phyloP scores from a whole-genome alignment of 2,329 filamentous ascomycete species.

The Nothomitra cinnamomea region DNA sequence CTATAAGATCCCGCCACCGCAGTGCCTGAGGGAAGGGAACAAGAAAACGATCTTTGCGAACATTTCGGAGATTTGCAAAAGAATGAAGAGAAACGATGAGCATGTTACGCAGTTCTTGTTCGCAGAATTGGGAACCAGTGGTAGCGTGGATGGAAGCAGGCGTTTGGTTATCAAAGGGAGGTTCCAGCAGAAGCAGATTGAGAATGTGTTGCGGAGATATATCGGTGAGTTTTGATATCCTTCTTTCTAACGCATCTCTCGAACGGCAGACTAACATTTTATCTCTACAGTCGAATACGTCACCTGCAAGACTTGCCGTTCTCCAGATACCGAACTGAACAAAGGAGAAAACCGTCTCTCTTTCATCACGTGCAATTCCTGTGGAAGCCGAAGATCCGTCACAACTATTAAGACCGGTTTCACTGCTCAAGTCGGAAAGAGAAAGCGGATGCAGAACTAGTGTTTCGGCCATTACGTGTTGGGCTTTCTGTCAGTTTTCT shows the following conservation, averaged over 20 bases:
- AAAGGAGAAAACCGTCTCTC: constrained; percentile 98
- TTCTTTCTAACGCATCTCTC: background rate
- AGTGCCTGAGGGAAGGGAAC: constrained; percentile 99
- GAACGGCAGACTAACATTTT: constrained; percentile 8
- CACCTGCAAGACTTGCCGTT: constrained; percentile 96
- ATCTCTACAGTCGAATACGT: constrained; percentile 65
- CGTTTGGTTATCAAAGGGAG: constrained; percentile 97
- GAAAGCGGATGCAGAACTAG: constrained; percentile 85
- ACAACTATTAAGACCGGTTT: constrained; percentile 99
- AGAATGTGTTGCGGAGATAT: constrained; percentile 90
- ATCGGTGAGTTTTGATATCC: constrained; percentile 46
- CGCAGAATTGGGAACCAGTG: constrained; percentile 92
- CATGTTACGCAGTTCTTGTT: constrained; percentile 96
- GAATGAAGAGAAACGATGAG: constrained; percentile 97
- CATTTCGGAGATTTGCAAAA: constrained; percentile 95
- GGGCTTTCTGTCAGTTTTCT: too few species aligned
- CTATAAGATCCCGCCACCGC: constrained; percentile 97
- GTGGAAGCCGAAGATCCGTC: constrained; percentile 69
- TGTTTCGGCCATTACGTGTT: constrained; percentile 1
- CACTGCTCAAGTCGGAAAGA: constrained; percentile 97
- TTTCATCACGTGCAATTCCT: constrained; percentile 94
- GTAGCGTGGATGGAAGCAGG: constrained; percentile 83
- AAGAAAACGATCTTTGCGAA: constrained; percentile 99
- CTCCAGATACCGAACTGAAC: constrained; percentile 85
- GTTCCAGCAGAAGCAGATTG: constrained; percentile 99